Conservation (phyloP, 139 green algal genomes). For the Chlorella sp. region DNA sequence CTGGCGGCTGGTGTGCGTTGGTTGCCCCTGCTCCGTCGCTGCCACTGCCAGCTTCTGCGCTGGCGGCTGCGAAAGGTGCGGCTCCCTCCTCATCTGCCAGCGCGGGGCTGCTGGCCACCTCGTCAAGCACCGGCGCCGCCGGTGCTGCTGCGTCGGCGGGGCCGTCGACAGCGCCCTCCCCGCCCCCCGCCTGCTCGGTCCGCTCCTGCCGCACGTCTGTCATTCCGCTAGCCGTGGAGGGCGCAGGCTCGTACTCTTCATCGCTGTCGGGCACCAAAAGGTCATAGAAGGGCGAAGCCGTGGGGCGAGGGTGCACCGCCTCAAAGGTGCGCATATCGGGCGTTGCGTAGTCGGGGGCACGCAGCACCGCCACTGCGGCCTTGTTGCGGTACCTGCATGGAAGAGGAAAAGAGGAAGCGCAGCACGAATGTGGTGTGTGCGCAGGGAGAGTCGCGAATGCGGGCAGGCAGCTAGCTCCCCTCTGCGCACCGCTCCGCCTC, state of each 20-base stretch:
- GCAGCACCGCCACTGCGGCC: conserved; percentile 73
- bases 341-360: conserved; percentile 46
- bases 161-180: neutral
- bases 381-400: conserved; percentile 78
- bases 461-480: neutral
- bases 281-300: conserved; percentile 43
- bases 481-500: conserved; percentile 24
- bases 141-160: too few relatives aligned
- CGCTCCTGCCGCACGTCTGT: conserved; percentile 17
- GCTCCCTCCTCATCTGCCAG: too few relatives aligned
- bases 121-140: too few relatives aligned
- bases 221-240: conserved; percentile 37
- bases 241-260: conserved; percentile 49
- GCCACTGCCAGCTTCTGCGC: too few relatives aligned
- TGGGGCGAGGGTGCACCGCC: conserved; percentile 60
- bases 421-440: neutral
- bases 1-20: too few relatives aligned
- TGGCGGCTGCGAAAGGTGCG: too few relatives aligned
- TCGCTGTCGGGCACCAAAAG: conserved; percentile 49
- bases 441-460: neutral
- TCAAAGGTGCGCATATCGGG: conserved; percentile 64
- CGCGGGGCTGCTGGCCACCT: too few relatives aligned
- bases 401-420: conserved; percentile 12
- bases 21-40: too few relatives aligned
- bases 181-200: neutral